phyloP scores from a whole-genome alignment of 345 rosid species.

The Dipteronia dyeriana region DNA sequence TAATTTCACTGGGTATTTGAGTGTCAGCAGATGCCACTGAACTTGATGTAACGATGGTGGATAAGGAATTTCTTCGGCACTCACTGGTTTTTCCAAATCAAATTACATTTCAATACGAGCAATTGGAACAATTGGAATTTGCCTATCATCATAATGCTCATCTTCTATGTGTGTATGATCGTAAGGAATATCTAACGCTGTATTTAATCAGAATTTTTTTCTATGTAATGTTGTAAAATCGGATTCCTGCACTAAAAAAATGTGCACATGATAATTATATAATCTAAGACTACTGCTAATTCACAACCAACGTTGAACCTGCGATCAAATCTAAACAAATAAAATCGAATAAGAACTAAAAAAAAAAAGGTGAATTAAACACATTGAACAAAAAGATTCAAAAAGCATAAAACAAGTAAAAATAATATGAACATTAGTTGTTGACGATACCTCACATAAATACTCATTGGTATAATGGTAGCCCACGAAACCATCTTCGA shows the following conservation, averaged over 20 bases:
- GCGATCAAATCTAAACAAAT: neutral
- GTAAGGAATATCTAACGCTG: too few species aligned
- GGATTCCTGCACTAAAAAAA: neutral
- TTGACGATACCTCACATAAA: too few species aligned
- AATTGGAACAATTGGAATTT: conserved; percentile 50
- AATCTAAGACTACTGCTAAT: neutral
- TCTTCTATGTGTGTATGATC: conserved; percentile 11
- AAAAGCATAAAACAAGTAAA: too few species aligned
- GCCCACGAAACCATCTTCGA: too few species aligned
- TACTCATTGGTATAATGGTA: too few species aligned
- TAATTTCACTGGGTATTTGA: conserved; percentile 8
- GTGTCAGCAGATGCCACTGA: conserved; percentile 13
- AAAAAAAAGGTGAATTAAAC: too few species aligned
- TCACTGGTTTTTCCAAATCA: conserved; percentile 10
- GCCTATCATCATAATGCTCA: conserved; percentile 49
- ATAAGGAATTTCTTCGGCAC: neutral
- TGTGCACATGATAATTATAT: too few species aligned
- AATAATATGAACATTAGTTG: too few species aligned
- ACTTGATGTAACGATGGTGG: conserved; percentile 19
- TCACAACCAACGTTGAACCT: neutral
- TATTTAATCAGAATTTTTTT: too few species aligned
- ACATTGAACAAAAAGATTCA: too few species aligned
- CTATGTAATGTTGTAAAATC: too few species aligned
- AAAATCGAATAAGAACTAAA: too few species aligned
- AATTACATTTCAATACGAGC: conserved; percentile 17